Evolutionary conservation across 192 early-diverging fungal genomes (phyloP), one percentile per base, ranked within the genome.

Genomic region (Entomortierella chlamydospora): DNA sequence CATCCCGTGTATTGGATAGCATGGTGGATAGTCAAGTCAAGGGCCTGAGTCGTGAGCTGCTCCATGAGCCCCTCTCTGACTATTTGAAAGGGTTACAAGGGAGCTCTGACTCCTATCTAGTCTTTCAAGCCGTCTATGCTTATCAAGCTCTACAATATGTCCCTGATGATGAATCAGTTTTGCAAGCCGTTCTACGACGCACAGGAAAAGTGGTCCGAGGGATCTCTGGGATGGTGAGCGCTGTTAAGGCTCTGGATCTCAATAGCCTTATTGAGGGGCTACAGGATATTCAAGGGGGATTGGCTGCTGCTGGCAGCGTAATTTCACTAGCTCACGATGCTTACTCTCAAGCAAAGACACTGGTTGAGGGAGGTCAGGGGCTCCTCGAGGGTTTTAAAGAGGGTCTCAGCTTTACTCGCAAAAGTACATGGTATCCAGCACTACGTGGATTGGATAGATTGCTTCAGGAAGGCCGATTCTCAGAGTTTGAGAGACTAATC

Each of bases 11-110:
- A 17, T 42, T 62, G 4, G 60, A 62, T 49, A 39, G n/a, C 45
- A 62, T 62, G 60, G 60, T 29, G 7, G 60, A 49, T 17, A 8
- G 15, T 23, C 33, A 62, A 29, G 60, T 62, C 41, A 47, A 8
- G 13, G 60, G 45, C 15, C 42, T 62, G 11, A 25, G 22, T 0
- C 60, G 60, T 28, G 60, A 17, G 4, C 20, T 47, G 28, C 25
- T 49, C 10, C 41, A 62, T 25, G 60, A 49, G 43, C 60, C 60
- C 7, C 28, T 62, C 0, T 45, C 43, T 26, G 20, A 25, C 4
- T 45, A 49, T 20, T 49, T 62, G 43, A 23, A 26, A 0, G n/a
- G 26, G 25, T 7, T 62, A 26, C 9, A 62, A 49, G 1, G 4
- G 10, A 29, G 43, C 45, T 26, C 37, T 0, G 43, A 49, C 7